Evolutionary conservation across 2,329 filamentous ascomycete genomes (phyloP), one percentile per base, ranked within the genome.

Genomic region (Fusarium sp.): DNA sequence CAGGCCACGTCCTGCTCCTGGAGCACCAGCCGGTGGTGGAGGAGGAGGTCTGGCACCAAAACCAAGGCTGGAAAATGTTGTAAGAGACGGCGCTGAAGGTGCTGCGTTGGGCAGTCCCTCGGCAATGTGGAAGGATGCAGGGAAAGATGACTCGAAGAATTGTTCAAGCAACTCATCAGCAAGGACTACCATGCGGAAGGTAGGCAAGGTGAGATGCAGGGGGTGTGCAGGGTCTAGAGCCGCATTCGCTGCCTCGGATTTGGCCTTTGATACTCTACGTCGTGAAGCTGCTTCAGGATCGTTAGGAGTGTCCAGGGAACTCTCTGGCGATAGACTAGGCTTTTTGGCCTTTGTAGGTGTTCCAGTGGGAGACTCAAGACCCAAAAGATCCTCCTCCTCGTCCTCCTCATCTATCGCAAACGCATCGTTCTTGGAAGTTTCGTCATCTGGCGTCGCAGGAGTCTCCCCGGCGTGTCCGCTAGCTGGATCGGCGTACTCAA

Each of bases 101-200:
- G 77, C 68, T 6, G 78, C 55, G 45, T 59, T 78, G 10, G 79
- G 76, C 4, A 88, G 75, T 28, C 86, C 86, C 14, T 97, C 92
- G 24, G 93, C 90, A 46, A 98, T 90, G 75, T 93, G 94, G 87
- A 99, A 97, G 2, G 94, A 97, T 52, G 92, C 90, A 0, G 95
- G 94, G 81, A 98, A 98, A 40, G 94, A 97, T 1, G 93, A 93
- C 81, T 99, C 96, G 78, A 99, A 99, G 81, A 99, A 99, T 72
- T 97, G 93, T 76, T 99, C 95, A 7, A 99, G 88, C 1, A 97
- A 87, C 79, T 99, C 96, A 76, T 99, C 96, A 43, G 96, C 96
- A 9, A 99, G 88, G 11, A 99, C 93, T 5, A 99, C 94, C 96
- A 99, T 99, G 70, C 96, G 92, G 86, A 99, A 99, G 1, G 96